Evolutionary conservation across 805 yeast genomes (phyloP).

Genomic region (Nakazawaea siamensis): DNA sequence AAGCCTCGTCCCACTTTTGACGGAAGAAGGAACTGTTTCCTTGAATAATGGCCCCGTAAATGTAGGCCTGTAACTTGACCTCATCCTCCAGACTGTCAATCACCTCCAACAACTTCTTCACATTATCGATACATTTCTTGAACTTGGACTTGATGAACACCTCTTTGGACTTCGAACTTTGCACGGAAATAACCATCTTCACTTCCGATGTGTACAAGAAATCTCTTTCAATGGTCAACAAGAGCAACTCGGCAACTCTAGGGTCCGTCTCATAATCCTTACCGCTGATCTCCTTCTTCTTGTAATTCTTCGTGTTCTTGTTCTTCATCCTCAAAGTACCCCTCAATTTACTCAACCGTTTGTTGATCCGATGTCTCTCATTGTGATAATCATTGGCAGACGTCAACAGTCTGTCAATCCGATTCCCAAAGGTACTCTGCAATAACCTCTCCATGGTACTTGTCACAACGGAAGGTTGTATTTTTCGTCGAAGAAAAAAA

Average conservation of each 20-base stretch:
- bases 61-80: conserved; percentile 26
- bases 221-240: conserved; percentile 73
- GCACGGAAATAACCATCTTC: conserved; percentile 44
- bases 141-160: conserved; percentile 56
- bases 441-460: conserved; percentile 37
- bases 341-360: conserved; percentile 56
- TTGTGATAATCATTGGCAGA: conserved; percentile 63
- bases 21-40: conserved; percentile 38
- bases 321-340: conserved; percentile 54
- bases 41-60: conserved; percentile 25
- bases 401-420: conserved; percentile 55
- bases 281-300: conserved; percentile 35
- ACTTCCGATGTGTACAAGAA: conserved; percentile 61
- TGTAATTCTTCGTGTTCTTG: conserved; percentile 58
- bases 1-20: conserved; percentile 48
- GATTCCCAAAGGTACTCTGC: conserved; percentile 39
- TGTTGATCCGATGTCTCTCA: conserved; percentile 56
- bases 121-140: conserved; percentile 47
- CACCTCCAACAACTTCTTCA: conserved; percentile 33
- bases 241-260: conserved; percentile 47
- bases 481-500: too few relatives aligned
- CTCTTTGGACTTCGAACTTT: conserved; percentile 36
- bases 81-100: conserved; percentile 28
- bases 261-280: conserved; percentile 44
- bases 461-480: too few relatives aligned